Percentiles rank a stretch among this genome's conserved stretches.
These are phyloP conservation scores for Effrenium voratum DNA, from an alignment of 73 alveolate species.

Conservation along the genomic window DNA sequence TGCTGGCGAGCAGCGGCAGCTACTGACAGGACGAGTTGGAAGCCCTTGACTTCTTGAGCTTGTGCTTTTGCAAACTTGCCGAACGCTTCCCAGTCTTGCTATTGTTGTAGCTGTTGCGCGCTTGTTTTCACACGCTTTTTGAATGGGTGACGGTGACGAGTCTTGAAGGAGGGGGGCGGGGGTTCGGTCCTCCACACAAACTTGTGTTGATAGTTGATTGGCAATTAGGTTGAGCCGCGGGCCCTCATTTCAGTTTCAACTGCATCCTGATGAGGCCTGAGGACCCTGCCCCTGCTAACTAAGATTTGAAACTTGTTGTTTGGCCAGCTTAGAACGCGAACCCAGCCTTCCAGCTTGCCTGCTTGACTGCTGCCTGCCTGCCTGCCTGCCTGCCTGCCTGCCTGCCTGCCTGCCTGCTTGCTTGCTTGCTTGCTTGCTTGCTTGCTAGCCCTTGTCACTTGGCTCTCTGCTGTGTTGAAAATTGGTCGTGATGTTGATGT, in stretches of 20 bases:
- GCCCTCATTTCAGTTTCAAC: no score
- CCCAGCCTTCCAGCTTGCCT: not conserved
- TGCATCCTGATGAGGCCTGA: no score
- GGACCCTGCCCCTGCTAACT: no score
- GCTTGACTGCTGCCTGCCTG: not conserved
- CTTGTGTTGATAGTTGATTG: no score
- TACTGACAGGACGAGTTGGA: not conserved
- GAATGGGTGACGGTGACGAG: not conserved
- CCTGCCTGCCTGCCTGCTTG: not conserved
- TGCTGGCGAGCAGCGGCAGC: slow-evolving; percentile 2
- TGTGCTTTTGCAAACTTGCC: not conserved
- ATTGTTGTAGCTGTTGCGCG: not conserved
- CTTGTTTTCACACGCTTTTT: not conserved
- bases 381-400: not conserved
- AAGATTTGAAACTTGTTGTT: no score
- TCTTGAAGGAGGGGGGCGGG: not conserved
- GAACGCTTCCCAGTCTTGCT: not conserved
- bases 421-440: not conserved
- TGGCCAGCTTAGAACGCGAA: not conserved
- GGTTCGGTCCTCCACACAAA: not conserved
- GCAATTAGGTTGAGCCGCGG: no score
- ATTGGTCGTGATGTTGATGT: no score
- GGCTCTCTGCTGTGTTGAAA: no score
- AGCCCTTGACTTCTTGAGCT: not conserved
- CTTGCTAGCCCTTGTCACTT: not conserved